These are phyloP conservation scores for Xylaria sp. DNA, from an alignment of 2,329 filamentous ascomycete genomes.

Conservation along the genomic window DNA sequence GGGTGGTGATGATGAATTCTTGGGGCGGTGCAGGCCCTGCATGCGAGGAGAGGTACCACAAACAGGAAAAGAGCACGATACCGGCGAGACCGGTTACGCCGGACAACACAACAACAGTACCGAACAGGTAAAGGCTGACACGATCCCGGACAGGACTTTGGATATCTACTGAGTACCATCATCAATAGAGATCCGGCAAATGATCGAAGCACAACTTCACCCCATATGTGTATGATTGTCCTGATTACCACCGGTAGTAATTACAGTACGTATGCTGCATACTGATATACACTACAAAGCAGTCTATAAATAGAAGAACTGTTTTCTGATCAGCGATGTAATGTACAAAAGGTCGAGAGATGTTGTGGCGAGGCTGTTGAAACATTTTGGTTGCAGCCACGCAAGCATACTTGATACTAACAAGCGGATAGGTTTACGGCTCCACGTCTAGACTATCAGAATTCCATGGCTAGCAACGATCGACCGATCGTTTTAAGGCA, in stretches of 20 bases:
- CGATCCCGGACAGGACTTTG: no score
- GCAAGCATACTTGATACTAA: no score
- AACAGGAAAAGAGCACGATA: constrained; percentile 7
- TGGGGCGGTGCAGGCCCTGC: constrained; percentile 34
- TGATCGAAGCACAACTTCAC: not conserved
- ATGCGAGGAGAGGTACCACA: constrained; percentile 21
- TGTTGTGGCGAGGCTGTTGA: not conserved
- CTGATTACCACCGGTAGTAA: no score
- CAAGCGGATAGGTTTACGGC: no score
- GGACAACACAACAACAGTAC: not conserved
- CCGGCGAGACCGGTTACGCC: not conserved
- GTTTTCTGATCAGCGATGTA: not conserved
- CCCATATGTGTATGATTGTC: not conserved
- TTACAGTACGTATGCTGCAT: constrained; percentile 3
- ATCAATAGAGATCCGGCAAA: not conserved
- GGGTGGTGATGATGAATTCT: constrained; percentile 37
- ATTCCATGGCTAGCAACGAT: constrained; percentile 25
- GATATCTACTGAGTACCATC: no score
- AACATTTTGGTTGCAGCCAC: not conserved
- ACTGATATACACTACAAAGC: not conserved
- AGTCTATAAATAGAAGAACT: not conserved
- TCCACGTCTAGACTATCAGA: not conserved
- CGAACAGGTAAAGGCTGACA: constrained; percentile 1
- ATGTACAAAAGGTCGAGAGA: not conserved
- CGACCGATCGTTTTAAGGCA: constrained; percentile 43